Conservation (phyloP, 164 flowering plant genomes). For the Dillenia suffruticosa region DNA sequence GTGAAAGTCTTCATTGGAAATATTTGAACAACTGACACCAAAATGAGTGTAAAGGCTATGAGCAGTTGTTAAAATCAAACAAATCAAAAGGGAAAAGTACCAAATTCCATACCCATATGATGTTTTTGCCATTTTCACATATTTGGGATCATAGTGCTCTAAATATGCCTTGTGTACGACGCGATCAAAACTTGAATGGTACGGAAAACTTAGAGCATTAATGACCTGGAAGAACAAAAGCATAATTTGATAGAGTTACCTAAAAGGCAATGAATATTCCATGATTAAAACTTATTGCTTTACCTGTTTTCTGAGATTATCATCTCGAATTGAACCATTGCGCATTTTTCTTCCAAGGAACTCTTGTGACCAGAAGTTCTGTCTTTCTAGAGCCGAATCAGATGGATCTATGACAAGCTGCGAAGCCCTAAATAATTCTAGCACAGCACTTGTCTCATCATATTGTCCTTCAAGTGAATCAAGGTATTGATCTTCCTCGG, state of each 20-base stretch:
- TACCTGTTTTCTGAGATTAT: background rate
- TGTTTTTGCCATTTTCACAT: constrained; percentile 15
- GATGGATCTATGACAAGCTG: background rate
- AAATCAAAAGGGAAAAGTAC: constrained; percentile 3
- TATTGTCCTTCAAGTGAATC: background rate
- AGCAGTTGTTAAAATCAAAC: too few species aligned
- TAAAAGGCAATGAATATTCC: too few species aligned
- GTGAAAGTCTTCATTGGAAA: constrained; percentile 15
- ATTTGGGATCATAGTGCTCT: constrained; percentile 7
- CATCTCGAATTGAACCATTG: background rate
- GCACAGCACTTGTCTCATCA: constrained; percentile 3
- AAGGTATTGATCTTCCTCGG: too few species aligned
- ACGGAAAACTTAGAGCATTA: constrained; percentile 20
- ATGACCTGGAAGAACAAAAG: background rate
- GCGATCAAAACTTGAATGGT: constrained; percentile 23
- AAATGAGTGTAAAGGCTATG: background rate
- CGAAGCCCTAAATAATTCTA: constrained; percentile 22
- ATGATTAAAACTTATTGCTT: too few species aligned
- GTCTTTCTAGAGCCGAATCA: too few species aligned
- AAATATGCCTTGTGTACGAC: background rate
- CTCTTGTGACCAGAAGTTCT: background rate
- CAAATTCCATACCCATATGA: constrained; percentile 18
- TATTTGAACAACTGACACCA: constrained; percentile 13
- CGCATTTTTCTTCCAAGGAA: constrained; percentile 16
- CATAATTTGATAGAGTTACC: too few species aligned